phyloP scores from a whole-genome alignment of 2,329 filamentous ascomycete genomes.

The Fusarium tricinctum region DNA sequence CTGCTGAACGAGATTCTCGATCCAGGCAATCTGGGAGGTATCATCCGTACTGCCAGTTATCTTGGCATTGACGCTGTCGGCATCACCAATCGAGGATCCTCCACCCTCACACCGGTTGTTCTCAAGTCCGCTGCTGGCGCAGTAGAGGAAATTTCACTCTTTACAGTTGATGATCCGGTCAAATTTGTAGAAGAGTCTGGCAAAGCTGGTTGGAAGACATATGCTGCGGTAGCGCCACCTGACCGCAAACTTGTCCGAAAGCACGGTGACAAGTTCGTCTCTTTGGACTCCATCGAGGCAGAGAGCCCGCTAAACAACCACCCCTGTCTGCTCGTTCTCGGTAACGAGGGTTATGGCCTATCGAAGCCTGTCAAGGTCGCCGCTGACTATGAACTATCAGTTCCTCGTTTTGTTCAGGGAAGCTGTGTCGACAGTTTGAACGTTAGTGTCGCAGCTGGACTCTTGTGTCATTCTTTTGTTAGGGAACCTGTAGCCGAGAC shows the following conservation, averaged over 20 bases:
- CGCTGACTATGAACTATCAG: conserved; percentile 76
- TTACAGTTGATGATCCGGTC: conserved; percentile 75
- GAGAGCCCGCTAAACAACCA: conserved; percentile 67
- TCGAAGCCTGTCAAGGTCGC: conserved; percentile 72
- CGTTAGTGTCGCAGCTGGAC: conserved; percentile 86
- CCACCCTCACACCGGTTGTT: conserved; percentile 80
- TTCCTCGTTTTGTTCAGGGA: conserved; percentile 68
- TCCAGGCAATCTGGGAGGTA: conserved; percentile 90
- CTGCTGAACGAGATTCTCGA: conserved; percentile 84
- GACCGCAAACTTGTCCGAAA: conserved; percentile 52
- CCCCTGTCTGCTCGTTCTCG: conserved; percentile 85
- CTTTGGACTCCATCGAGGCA: conserved; percentile 64
- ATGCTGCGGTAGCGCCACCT: conserved; percentile 75
- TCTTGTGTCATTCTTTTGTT: conserved; percentile 80
- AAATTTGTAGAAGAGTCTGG: conserved; percentile 79
- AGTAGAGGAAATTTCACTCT: conserved; percentile 81
- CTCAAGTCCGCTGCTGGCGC: conserved; percentile 92
- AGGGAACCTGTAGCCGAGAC: conserved; percentile 51
- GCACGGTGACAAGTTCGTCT: conserved; percentile 61
- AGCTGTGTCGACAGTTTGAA: conserved; percentile 89
- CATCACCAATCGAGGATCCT: conserved; percentile 80
- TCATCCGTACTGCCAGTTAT: conserved; percentile 89
- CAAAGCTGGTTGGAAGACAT: conserved; percentile 83
- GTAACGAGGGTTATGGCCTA: conserved; percentile 84
- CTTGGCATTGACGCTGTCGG: conserved; percentile 89